Base-by-base conservation (phyloP, 1,139 yeast genomes). In the Arxiozyma bovina region DNA sequence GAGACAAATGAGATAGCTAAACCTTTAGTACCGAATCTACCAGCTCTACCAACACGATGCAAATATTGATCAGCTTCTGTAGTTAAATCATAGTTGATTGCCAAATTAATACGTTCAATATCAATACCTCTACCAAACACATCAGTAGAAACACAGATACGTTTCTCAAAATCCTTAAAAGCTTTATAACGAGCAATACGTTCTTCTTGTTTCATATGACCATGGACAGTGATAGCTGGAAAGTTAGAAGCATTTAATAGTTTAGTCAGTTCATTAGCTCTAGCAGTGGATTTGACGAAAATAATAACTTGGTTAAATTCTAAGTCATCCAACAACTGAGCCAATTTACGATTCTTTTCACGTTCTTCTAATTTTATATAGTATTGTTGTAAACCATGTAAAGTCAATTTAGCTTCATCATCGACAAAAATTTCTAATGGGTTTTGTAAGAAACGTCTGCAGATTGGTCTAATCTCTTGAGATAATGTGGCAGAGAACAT, bases 11-110 rank as follows among this genome's bases (percentile, higher is more conserved):
- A 89, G 58, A 93, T 80, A 54, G 97, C 96, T 67, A 93, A 83
- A 77, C 99, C 99, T 78, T 93, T 93, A 72, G 99, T 93, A 79
- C 99, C 99, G 69, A 93, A 93, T 81, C 99, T 90, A 76, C 99
- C 99, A 64, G 99, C 99, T 83, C 99, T 90, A 72, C 99, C 99
- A 60, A 93, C 99, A 78, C 99, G 88, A 79, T 93, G 99, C 72
- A 93, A 82, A 76, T 93, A 93, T 75, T 93, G 97, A 75, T 93
- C 99, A 61, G 98, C 96, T 76, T 89, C 96, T 63, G 74, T 77
- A 54, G 83, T 81, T 75, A 88, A 77, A 75, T 93, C 99, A 74
- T 93, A 93, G 79, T 93, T 93, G 78, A 93, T 90, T 60, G 98
- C 99, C 73, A 93, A 78, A 76, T 93, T 93, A 75, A 93, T 91